Base-by-base conservation (phyloP, 139 green algal genomes). In the Chlorella sp. region DNA sequence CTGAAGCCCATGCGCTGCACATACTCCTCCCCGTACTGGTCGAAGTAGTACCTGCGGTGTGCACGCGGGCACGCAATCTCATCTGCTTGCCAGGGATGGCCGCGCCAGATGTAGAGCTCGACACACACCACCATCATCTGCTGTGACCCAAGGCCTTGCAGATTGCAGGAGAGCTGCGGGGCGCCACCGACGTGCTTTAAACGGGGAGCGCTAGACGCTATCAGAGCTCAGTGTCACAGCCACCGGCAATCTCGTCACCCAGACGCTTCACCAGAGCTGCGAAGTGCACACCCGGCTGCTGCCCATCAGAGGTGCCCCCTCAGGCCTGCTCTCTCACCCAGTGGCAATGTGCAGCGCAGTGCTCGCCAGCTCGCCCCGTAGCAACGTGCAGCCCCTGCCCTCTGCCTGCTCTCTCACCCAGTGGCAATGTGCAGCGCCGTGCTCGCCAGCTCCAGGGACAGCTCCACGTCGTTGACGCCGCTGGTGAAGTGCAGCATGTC, bases 281-380 rank as follows among this genome's bases (percentile, higher is more conserved):
- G 49, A 14, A 60, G 14, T 14, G 14, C 27, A 5, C 66, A 20
- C 10, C 66, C 35, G 66, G 33, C 49, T 60, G 6, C 33, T 5
- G 27, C 3, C 49, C 66, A 62, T 5, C 34, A 62, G 34, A 27
- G 35, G 22, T 71, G 23, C 6, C 33, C n/a, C 4, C 34, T 14
- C 30, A 62, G 35, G n/a, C n/a, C n/a, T n/a, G n/a, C n/a, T n/a
- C n/a, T n/a, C n/a, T n/a, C n/a, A n/a, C n/a, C 84, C 88, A 1
- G 86, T 86, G 27, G 91, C 89, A n/a, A 95, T 86, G 65, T 86
- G 66, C 63, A 90, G 85, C 26, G 91, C 91, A 4, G 78, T 90
- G 59, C 71, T 71, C 0, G 91, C 88, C 49, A 96, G 83, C 65
- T 95, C 89, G 51, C 4, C 30, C 35, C n/a, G 49, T 55, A 55